Percentiles rank a stretch among this genome's conserved stretches.
These are phyloP conservation scores for Ascosphaera aggregata DNA, from an alignment of 2,329 filamentous ascomycete species.

Conservation along the genomic window DNA sequence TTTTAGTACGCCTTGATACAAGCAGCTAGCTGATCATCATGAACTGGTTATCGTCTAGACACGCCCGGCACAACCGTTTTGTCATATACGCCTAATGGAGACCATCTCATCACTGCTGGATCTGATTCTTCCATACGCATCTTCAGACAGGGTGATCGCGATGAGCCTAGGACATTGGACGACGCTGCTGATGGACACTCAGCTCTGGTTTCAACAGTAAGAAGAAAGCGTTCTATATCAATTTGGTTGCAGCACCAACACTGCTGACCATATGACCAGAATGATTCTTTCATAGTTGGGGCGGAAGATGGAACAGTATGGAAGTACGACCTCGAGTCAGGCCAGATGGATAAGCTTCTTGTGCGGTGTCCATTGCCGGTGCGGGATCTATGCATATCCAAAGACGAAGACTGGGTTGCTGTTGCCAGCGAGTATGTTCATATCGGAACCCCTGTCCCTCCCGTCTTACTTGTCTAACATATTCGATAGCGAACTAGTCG, in stretches of 20 bases:
- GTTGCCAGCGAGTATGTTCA: constrained; percentile 69
- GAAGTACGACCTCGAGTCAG: constrained; percentile 57
- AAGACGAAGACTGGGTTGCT: constrained; percentile 67
- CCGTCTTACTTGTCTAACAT: background rate
- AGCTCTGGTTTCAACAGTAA: constrained; percentile 46
- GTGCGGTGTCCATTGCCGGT: constrained; percentile 67
- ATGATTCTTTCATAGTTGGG: constrained; percentile 69
- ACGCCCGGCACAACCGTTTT: constrained; percentile 71
- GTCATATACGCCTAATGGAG: constrained; percentile 73
- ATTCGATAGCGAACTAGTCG: constrained; percentile 44
- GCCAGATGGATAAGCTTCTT: constrained; percentile 53
- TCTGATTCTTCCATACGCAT: constrained; percentile 85
- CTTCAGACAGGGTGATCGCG: constrained; percentile 76
- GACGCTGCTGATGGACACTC: constrained; percentile 74
- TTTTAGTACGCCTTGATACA: background rate
- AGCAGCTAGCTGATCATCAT: background rate
- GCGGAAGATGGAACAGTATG: constrained; percentile 93
- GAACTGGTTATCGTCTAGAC: constrained; percentile 24
- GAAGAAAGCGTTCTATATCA: constrained; percentile 4
- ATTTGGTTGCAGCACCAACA: too few relatives aligned
- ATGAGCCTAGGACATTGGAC: constrained; percentile 80
- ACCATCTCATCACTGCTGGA: constrained; percentile 70
- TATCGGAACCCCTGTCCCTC: background rate
- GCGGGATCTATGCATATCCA: constrained; percentile 62
- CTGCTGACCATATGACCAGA: too few relatives aligned